Percentiles rank a stretch among this genome's conserved stretches.
These are phyloP conservation scores for Clonostachys chloroleuca DNA, from an alignment of 2,329 filamentous ascomycete genomes.

Conservation along the genomic window DNA sequence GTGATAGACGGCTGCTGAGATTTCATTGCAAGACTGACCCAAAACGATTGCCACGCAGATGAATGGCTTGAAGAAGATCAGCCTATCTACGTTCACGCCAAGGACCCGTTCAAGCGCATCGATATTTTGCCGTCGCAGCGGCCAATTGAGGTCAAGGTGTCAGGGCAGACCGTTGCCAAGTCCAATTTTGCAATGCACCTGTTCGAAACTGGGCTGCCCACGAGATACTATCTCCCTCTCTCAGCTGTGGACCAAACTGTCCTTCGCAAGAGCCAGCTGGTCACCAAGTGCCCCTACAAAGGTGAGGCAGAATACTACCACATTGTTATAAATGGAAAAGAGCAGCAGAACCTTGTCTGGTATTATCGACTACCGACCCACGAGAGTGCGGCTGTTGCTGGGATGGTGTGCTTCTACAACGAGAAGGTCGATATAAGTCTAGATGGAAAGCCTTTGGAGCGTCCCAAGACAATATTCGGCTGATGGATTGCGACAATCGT, in stretches of 20 bases:
- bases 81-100: constrained; percentile 57
- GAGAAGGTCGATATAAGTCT: constrained; percentile 62
- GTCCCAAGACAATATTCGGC: constrained; percentile 19
- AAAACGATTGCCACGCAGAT: constrained; percentile 12
- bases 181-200: constrained; percentile 45
- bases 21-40: neutral
- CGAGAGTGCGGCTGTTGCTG: constrained; percentile 51
- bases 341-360: constrained; percentile 53
- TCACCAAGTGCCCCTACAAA: constrained; percentile 64
- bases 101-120: constrained; percentile 63
- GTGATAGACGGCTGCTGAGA: neutral
- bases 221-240: constrained; percentile 54
- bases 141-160: constrained; percentile 41
- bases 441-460: constrained; percentile 36
- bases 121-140: constrained; percentile 55
- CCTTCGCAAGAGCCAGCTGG: constrained; percentile 43
- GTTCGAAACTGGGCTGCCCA: constrained; percentile 54
- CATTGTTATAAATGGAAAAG: constrained; percentile 37
- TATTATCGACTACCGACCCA: constrained; percentile 53
- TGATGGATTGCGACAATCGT: neutral
- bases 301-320: constrained; percentile 60
- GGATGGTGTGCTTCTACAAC: constrained; percentile 61
- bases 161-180: constrained; percentile 41
- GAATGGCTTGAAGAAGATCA: constrained; percentile 51
- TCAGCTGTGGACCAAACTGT: constrained; percentile 39